Evolutionary conservation across 805 yeast genomes (phyloP).

Genomic region (Grigorovia jiainica): DNA sequence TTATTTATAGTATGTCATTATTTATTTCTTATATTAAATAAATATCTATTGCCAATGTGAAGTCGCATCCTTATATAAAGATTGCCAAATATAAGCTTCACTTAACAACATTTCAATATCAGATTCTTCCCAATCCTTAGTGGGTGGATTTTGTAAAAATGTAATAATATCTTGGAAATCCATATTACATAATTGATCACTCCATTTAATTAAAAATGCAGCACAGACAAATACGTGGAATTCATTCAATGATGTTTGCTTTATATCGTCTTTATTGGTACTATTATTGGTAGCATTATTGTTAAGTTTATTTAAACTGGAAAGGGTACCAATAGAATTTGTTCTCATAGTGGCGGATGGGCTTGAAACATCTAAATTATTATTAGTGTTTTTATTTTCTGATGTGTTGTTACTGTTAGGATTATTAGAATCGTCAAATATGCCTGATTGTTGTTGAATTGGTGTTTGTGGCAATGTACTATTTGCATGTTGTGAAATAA

Average conservation of each 20-base stretch:
- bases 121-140: constrained; percentile 73
- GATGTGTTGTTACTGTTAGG: not conserved
- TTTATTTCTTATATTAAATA: not conserved
- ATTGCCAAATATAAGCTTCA: constrained; percentile 96
- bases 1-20: not conserved
- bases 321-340: not conserved
- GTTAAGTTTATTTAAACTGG: constrained; percentile 5
- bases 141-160: constrained; percentile 85
- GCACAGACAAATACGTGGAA: constrained; percentile 97
- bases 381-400: not conserved
- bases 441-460: constrained; percentile 10
- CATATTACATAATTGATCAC: constrained; percentile 65
- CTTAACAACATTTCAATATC: constrained; percentile 87
- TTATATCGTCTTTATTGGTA: constrained; percentile 6
- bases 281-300: constrained; percentile 4
- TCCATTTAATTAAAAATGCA: constrained; percentile 86
- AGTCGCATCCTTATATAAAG: constrained; percentile 77
- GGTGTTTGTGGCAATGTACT: constrained; percentile 18
- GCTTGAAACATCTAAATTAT: constrained; percentile 2
- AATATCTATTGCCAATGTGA: constrained; percentile 64
- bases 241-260: constrained; percentile 45
- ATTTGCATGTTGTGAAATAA: constrained; percentile 11
- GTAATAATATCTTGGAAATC: constrained; percentile 93
- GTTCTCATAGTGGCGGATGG: not conserved
- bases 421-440: constrained; percentile 8